phyloP scores from a whole-genome alignment of 169 alveolate genomes.

The Eimeria sp. region DNA sequence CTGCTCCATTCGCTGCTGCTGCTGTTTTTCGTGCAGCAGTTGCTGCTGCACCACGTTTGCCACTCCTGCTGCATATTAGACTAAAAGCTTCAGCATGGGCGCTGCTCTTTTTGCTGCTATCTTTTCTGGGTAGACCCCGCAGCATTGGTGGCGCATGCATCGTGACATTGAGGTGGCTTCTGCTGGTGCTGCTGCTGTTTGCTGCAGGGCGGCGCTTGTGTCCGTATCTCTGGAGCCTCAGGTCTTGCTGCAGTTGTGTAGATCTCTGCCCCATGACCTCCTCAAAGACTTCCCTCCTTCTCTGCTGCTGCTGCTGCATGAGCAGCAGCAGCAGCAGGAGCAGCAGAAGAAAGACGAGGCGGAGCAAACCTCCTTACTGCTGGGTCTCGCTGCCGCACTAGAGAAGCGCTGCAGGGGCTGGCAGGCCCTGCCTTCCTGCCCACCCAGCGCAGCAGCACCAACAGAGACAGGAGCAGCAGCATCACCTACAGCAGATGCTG shows the following conservation, averaged over 20 bases:
- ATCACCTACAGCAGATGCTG: conserved; percentile 20
- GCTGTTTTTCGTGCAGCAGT: background rate
- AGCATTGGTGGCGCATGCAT: background rate
- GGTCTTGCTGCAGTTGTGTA: conserved; percentile 48
- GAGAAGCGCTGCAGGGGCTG: conserved; percentile 8
- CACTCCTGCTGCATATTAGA: background rate
- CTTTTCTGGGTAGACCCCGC: background rate
- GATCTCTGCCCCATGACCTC: conserved; percentile 48
- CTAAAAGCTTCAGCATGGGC: background rate
- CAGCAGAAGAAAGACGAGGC: conserved; percentile 29
- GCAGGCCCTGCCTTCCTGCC: background rate
- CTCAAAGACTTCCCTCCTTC: conserved; percentile 34
- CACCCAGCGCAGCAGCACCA: conserved; percentile 18
- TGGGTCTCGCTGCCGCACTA: conserved; percentile 35
- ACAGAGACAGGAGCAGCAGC: background rate
- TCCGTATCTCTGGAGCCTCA: conserved; percentile 35
- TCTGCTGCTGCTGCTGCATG: conserved; percentile 75
- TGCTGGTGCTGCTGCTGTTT: conserved; percentile 39
- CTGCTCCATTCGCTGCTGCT: conserved; percentile 6
- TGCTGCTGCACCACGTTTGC: conserved; percentile 1
- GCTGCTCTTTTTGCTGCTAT: background rate
- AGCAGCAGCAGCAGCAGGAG: conserved; percentile 50
- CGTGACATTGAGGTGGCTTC: background rate
- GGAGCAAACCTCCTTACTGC: conserved; percentile 38
- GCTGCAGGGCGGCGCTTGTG: conserved; percentile 56